Percentiles rank a stretch among this genome's conserved stretches.
Conservation (phyloP, 2,329 filamentous ascomycete genomes). For the Cadophora sp. region DNA sequence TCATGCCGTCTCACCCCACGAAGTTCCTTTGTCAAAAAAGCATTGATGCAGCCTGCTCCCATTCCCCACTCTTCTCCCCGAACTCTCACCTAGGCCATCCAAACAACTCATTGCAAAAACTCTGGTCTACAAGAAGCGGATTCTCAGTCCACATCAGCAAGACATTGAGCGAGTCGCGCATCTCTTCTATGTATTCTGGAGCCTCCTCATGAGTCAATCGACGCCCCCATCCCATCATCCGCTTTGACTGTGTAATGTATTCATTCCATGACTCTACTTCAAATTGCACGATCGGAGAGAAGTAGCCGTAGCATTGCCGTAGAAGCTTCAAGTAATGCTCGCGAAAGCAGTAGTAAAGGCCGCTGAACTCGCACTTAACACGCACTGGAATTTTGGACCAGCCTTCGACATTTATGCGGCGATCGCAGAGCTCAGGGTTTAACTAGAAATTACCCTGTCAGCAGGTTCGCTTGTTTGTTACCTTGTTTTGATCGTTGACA, state of each 20-base stretch:
- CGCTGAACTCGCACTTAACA: neutral
- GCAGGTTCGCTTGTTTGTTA: too few species aligned
- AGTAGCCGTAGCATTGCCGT: neutral
- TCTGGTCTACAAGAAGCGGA: neutral
- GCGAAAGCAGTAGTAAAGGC: neutral
- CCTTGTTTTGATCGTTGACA: too few species aligned
- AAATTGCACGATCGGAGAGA: neutral
- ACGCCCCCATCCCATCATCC: neutral
- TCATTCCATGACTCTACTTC: neutral
- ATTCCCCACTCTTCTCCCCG: neutral
- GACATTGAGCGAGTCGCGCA: neutral
- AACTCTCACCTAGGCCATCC: neutral
- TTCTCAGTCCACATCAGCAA: neutral
- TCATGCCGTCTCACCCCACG: too few species aligned
- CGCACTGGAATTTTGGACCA: neutral
- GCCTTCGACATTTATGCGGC: too few species aligned
- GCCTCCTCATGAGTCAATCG: neutral
- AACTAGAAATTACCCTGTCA: too few species aligned
- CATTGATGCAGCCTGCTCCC: neutral
- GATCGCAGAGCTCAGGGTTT: too few species aligned
- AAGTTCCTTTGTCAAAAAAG: neutral
- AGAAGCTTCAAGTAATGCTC: neutral
- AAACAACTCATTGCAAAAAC: neutral
- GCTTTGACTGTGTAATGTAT: neutral
- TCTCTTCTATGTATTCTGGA: neutral